phyloP scores from a whole-genome alignment of 2,329 filamentous ascomycete genomes.

The Aspergillus hiratsukae region DNA sequence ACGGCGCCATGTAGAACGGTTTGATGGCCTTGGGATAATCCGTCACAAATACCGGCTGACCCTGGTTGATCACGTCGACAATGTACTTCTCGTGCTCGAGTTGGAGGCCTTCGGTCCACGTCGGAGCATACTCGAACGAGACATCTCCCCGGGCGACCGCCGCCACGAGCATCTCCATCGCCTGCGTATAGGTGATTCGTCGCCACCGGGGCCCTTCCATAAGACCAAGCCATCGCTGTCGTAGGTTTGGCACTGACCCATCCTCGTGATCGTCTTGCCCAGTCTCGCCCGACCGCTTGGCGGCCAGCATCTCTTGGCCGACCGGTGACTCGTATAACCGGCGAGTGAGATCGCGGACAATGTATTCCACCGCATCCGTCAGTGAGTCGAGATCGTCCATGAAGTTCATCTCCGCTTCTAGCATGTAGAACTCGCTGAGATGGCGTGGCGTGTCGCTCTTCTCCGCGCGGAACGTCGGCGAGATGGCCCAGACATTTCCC shows the following conservation, averaged over 20 bases:
- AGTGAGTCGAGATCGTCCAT: slow-evolving; percentile 64
- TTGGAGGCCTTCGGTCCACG: slow-evolving; percentile 71
- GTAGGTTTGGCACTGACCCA: slow-evolving; percentile 47
- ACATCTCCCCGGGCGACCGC: slow-evolving; percentile 48
- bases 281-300: slow-evolving; percentile 41
- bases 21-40: slow-evolving; percentile 87
- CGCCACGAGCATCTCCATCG: slow-evolving; percentile 63
- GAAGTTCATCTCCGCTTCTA: slow-evolving; percentile 87
- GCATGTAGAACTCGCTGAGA: slow-evolving; percentile 97
- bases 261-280: slow-evolving; percentile 29
- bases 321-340: slow-evolving; percentile 48
- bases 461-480: slow-evolving; percentile 90
- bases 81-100: slow-evolving; percentile 92
- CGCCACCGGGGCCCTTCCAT: slow-evolving; percentile 59
- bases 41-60: slow-evolving; percentile 79
- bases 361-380: slow-evolving; percentile 74
- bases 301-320: slow-evolving; percentile 53
- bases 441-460: slow-evolving; percentile 90
- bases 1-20: slow-evolving; percentile 81
- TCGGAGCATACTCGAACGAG: slow-evolving; percentile 63
- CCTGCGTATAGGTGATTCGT: slow-evolving; percentile 75
- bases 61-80: slow-evolving; percentile 61
- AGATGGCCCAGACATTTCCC: slow-evolving; percentile 88
- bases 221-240: slow-evolving; percentile 69
- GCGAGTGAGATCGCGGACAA: slow-evolving; percentile 60